These are phyloP conservation scores for Hypoxylon sp. DNA, from an alignment of 2,329 filamentous ascomycete species.

Conservation along the genomic window DNA sequence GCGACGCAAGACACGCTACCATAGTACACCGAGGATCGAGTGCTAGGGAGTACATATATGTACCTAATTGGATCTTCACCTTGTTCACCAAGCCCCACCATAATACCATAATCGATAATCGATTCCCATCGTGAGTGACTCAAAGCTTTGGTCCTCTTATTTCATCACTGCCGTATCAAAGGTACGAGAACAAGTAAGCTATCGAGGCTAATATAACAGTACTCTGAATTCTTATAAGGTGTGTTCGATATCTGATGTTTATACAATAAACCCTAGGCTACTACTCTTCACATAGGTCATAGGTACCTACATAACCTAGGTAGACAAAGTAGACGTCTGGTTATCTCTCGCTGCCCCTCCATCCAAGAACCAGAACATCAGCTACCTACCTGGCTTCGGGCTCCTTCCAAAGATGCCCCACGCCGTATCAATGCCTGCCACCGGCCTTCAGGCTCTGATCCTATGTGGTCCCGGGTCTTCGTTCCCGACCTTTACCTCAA, in stretches of 20 bases:
- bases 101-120: conserved; percentile 38
- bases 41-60: neutral
- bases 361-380: conserved; percentile 20
- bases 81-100: conserved; percentile 14
- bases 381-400: conserved; percentile 12
- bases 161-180: neutral
- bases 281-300: too few species aligned
- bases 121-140: neutral
- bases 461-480: conserved; percentile 85
- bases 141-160: neutral
- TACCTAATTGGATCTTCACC: conserved; percentile 33
- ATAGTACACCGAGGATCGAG: conserved; percentile 10
- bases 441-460: conserved; percentile 85
- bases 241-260: neutral
- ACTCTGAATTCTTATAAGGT: neutral
- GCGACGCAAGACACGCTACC: conserved; percentile 20
- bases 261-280: neutral
- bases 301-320: too few species aligned
- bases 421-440: conserved; percentile 76
- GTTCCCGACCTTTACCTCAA: conserved; percentile 84
- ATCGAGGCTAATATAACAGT: neutral
- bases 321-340: neutral
- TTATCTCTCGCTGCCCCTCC: conserved; percentile 30
- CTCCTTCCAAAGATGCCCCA: conserved; percentile 74
- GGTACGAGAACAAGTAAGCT: neutral